Evolutionary conservation across 2,329 filamentous ascomycete species (phyloP).

Genomic region (Thermoascus crustaceus): DNA sequence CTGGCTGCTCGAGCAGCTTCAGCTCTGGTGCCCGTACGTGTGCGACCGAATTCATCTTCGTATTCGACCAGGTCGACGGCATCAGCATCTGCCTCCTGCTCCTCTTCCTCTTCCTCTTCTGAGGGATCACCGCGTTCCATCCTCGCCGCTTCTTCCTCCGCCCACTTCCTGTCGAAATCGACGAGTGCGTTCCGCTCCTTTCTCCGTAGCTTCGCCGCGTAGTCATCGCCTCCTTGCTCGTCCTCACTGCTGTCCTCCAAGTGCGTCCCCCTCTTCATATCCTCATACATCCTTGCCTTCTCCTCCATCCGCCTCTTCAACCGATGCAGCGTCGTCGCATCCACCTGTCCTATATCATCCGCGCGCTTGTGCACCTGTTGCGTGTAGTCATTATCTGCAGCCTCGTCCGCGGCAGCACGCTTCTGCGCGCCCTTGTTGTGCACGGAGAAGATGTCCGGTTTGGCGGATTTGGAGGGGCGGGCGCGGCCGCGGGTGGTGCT

Average conservation of each 20-base stretch:
- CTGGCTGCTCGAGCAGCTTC: conserved; percentile 59
- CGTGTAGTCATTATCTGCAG: conserved; percentile 47
- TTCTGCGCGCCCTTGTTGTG: conserved; percentile 57
- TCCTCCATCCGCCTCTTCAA: conserved; percentile 78
- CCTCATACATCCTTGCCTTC: conserved; percentile 80
- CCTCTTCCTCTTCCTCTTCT: conserved; percentile 24
- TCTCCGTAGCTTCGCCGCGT: conserved; percentile 51
- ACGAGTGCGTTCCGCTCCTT: conserved; percentile 55
- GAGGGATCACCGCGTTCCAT: conserved; percentile 15
- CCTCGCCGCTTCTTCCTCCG: conserved; percentile 50
- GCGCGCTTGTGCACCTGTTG: conserved; percentile 55
- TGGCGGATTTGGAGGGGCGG: conserved; percentile 42
- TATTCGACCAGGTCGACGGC: conserved; percentile 69
- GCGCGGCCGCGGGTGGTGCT: conserved; percentile 33
- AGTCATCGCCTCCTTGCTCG: conserved; percentile 30
- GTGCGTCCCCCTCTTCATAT: conserved; percentile 84
- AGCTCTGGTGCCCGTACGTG: conserved; percentile 61
- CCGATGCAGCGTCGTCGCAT: conserved; percentile 51
- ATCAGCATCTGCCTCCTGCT: conserved; percentile 31
- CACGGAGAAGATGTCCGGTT: conserved; percentile 60
- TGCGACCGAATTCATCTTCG: conserved; percentile 86
- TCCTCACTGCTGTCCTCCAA: conserved; percentile 41
- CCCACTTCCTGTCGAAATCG: conserved; percentile 96
- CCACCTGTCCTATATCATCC: conserved; percentile 53
- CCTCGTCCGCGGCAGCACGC: conserved; percentile 52